Evolutionary conservation across 176 grass and related monocot genomes (phyloP).

Genomic region (Hyparrhenia diplandra): DNA sequence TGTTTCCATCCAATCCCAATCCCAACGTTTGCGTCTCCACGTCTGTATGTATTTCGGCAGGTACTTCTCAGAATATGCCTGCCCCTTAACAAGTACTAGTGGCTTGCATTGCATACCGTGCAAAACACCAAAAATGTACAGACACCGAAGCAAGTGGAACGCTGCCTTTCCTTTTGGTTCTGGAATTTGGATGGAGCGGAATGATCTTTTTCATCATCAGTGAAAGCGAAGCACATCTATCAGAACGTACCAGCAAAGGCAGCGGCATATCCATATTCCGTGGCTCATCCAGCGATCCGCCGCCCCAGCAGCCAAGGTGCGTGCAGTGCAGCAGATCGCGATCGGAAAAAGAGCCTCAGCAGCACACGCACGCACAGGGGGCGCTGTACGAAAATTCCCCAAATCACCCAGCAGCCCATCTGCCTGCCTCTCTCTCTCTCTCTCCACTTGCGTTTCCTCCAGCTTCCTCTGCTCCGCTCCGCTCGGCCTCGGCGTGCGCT

Average conservation of each 20-base stretch:
- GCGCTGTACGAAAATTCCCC: slow-evolving; percentile 29
- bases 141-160: neutral
- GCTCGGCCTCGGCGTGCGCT: slow-evolving; percentile 14
- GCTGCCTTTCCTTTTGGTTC: neutral
- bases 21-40: neutral
- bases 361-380: neutral
- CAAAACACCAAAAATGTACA: neutral
- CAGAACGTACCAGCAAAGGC: neutral
- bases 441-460: no score
- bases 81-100: neutral
- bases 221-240: neutral
- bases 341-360: slow-evolving; percentile 15
- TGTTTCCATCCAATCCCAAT: neutral
- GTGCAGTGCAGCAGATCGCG: slow-evolving; percentile 1
- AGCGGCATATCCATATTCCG: neutral
- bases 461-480: neutral
- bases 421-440: neutral
- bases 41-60: no score
- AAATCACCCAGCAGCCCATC: neutral
- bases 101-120: neutral
- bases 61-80: neutral
- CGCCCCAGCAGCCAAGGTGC: neutral
- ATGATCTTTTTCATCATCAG: neutral
- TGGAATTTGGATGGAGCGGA: neutral
- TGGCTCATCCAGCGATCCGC: neutral